Base-by-base conservation (phyloP, 768 basidiomycete genomes). In the Podaxis carcinomalis region DNA sequence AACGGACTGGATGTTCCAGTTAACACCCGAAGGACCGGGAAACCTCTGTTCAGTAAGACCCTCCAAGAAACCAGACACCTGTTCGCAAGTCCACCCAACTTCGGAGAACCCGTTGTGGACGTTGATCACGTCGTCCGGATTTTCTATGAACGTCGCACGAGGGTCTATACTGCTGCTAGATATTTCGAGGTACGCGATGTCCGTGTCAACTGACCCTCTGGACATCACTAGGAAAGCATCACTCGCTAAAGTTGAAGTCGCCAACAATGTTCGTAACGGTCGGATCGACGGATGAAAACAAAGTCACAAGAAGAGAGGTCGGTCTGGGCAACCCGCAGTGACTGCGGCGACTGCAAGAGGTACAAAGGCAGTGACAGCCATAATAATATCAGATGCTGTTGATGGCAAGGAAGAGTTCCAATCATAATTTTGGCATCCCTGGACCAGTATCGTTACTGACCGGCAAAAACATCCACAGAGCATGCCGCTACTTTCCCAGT, bases 251-350 rank as follows among this genome's bases (percentile, higher is more conserved):
- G 19, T 57, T 57, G 46, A 57, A 57, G 35, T 57, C 46, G 4
- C 46, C 56, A 28, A 47, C 56, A 4, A 57, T 46, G 46, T 57
- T 57, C 28, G 46, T 47, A 3, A 36, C 28, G 36, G 44, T 21
- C 9, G 56, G 56, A 36, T 57, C 56, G 32, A 57, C 56, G 28
- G 28, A 49, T 25, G 35, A 57, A 57, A 4, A 57, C 56, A 37
- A 57, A 57, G 11, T 57, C 56, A 27, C 56, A 57, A 3, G 19
- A 25, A 11, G 56, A 46, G 25, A 57, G 56, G 21, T 57, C 35
- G 10, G 46, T 57, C 46, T 57, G 56, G n/a, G 44, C 44, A 16
- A 57, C n/a, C 5, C n/a, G 27, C 56, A 21, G 46, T n/a, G 16
- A 23, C 36, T 23, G 46, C 32, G n/a, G 19, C n/a, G 6, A 21